Evolutionary conservation across 2,329 filamentous ascomycete genomes (phyloP).

Genomic region (Aspergillus alliaceus): DNA sequence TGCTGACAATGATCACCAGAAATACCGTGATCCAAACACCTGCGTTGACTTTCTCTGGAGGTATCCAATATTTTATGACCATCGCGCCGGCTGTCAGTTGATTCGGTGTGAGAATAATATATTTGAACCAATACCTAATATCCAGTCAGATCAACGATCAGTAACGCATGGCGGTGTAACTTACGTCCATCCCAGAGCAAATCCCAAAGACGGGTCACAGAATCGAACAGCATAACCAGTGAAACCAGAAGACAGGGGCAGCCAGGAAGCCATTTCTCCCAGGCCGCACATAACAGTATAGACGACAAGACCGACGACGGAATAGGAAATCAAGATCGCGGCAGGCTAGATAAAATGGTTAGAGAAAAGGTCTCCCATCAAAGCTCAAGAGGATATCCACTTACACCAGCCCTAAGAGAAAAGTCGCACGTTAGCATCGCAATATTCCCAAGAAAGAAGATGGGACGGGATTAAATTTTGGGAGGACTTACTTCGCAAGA

Average conservation of each 20-base stretch:
- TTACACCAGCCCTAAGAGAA: slow-evolving; percentile 35
- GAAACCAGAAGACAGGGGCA: slow-evolving; percentile 76
- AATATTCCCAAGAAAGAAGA: neutral
- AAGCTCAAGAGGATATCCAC: slow-evolving; percentile 11
- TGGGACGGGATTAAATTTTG: neutral
- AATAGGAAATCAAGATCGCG: slow-evolving; percentile 46
- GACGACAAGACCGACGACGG: slow-evolving; percentile 57
- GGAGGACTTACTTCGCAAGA: slow-evolving; percentile 33
- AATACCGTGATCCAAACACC: slow-evolving; percentile 78
- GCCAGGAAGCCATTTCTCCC: slow-evolving; percentile 82
- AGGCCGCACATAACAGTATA: slow-evolving; percentile 80
- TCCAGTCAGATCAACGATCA: slow-evolving; percentile 2
- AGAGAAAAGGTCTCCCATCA: neutral
- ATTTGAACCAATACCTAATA: slow-evolving; percentile 66
- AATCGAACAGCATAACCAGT: slow-evolving; percentile 78
- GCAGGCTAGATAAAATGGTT: slow-evolving; percentile 32
- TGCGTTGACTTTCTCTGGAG: slow-evolving; percentile 65
- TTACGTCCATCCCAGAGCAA: slow-evolving; percentile 71
- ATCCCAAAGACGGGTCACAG: slow-evolving; percentile 77
- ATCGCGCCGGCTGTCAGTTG: slow-evolving; percentile 78
- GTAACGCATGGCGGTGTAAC: slow-evolving; percentile 17
- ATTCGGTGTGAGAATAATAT: slow-evolving; percentile 83
- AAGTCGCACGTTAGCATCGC: slow-evolving; percentile 14
- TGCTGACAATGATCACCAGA: slow-evolving; percentile 60
- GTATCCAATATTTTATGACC: slow-evolving; percentile 76